Evolutionary conservation across 2,329 filamentous ascomycete genomes (phyloP), one percentile per base, ranked within the genome.

Genomic region (Talaromyces marneffei): DNA sequence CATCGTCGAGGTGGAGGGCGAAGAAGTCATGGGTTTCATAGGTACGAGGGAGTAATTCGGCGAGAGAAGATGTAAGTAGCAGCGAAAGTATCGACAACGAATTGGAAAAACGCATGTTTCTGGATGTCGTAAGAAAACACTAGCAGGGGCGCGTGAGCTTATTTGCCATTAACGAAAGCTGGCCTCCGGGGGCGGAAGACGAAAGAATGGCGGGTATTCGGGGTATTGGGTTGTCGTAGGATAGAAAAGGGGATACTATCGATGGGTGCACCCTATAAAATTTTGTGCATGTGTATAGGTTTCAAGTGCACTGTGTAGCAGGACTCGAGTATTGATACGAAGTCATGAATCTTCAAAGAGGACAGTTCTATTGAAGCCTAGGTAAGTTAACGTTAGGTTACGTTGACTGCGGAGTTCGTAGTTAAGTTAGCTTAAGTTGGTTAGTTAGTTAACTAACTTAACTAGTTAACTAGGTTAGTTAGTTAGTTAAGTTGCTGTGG

Each of bases 1-100:
- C 80, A 12, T 84, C 78, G 62, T 88, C 85, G 70, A 99, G 83
- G 66, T 97, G 90, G 52, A 99, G 82, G 65, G 95, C 92, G 74
- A 97, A 97, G 78, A 96, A 97, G 75, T 99, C 93, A 76, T 92
- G 86, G 40, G 84, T 82, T 55, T 89, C 84, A 80, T 95, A 90
- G 71, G 94, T 84, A 68, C 90, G 88, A 65, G 82, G 78, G 55
- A 80, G 78, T 48, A 85, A 74, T 50, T 80, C 73, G 31, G 82
- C 79, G 12, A 63, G 20, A 61, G 79, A 76, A 63, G 80, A 71
- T 27, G 76, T 66, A 75, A 70, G 82, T 63, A 82, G 59, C 20
- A 76, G 63, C 57, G 69, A 66, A 9, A 73, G 63, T 31, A 66
- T 69, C 40, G 70, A 63, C 9, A 68, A 65, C 54, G 64, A 65